Evolutionary conservation across 139 green algal genomes (phyloP).

Genomic region (Micractinium conductrix): DNA sequence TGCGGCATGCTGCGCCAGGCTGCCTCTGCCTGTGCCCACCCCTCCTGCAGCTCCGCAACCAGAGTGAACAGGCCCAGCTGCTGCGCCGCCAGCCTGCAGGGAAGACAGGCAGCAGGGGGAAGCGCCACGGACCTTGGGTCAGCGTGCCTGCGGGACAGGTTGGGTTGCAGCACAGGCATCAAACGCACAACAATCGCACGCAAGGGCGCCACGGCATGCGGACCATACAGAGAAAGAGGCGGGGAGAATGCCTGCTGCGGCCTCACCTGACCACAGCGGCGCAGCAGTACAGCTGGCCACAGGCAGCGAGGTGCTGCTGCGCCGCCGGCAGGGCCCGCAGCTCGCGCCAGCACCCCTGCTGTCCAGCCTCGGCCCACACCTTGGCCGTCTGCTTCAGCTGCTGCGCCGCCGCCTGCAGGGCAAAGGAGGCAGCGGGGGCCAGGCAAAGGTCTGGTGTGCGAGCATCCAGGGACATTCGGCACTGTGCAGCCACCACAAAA

Average conservation of each 20-base stretch:
- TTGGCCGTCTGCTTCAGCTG: not conserved
- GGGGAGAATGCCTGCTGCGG: no score
- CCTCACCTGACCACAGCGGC: conserved; percentile 17
- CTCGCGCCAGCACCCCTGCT: not conserved
- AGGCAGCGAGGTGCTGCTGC: conserved; percentile 17
- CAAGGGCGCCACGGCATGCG: no score
- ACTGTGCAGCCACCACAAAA: no score
- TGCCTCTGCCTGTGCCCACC: conserved; percentile 2
- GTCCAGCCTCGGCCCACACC: not conserved
- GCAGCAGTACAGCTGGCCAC: not conserved
- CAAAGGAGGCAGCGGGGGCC: not conserved
- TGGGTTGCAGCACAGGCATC: no score
- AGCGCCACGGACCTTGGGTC: no score
- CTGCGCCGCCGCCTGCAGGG: not conserved
- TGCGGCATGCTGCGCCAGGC: not conserved
- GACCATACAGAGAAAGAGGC: no score
- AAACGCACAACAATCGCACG: no score
- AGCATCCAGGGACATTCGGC: not conserved
- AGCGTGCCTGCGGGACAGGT: no score
- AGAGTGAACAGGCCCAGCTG: conserved; percentile 15
- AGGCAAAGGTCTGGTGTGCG: not conserved
- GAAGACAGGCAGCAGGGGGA: no score
- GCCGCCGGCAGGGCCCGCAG: not conserved
- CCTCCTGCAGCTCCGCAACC: conserved; percentile 23
- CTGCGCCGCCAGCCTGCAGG: conserved; percentile 22